Percentiles rank a stretch among this genome's conserved stretches.
Conservation (phyloP, 805 yeast species). For the Metschnikowia kunwiensis region DNA sequence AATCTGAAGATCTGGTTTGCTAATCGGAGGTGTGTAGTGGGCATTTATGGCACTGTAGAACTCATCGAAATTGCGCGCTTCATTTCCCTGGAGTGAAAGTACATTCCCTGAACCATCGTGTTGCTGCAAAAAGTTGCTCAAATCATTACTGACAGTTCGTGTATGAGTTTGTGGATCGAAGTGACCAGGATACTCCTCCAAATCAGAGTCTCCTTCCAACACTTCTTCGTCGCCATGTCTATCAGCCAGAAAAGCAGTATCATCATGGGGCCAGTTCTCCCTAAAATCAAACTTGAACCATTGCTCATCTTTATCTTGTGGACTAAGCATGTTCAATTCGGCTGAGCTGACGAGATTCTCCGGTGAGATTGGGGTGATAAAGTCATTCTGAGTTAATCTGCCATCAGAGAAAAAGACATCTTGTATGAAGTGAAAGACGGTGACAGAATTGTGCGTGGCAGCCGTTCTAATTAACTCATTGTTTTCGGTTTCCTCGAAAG, state of each 20-base stretch:
- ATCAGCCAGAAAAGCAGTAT: slow-evolving; percentile 23
- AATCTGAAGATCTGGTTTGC: slow-evolving; percentile 15
- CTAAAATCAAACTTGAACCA: slow-evolving; percentile 21
- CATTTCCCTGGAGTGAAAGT: slow-evolving; percentile 7
- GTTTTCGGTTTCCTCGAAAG: slow-evolving; percentile 24
- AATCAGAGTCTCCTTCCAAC: slow-evolving; percentile 27
- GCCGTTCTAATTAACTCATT: slow-evolving; percentile 22
- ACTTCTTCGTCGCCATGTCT: slow-evolving; percentile 24
- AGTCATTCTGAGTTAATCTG: slow-evolving; percentile 40
- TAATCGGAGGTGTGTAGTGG: slow-evolving; percentile 17
- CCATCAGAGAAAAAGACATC: slow-evolving; percentile 40
- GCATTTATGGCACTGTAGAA: slow-evolving; percentile 24
- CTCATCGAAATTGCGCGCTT: slow-evolving; percentile 19
- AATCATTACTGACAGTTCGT: slow-evolving; percentile 4
- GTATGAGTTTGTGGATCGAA: slow-evolving; percentile 10
- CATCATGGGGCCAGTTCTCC: slow-evolving; percentile 11
- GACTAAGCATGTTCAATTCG: slow-evolving; percentile 8
- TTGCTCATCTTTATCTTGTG: slow-evolving; percentile 26
- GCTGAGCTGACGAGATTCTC: slow-evolving; percentile 26
- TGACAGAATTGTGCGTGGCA: slow-evolving; percentile 20
- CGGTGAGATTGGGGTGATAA: slow-evolving; percentile 34
- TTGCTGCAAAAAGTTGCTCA: slow-evolving; percentile 11
- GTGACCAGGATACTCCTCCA: slow-evolving; percentile 27
- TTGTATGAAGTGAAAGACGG: slow-evolving; percentile 25
- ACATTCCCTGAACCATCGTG: slow-evolving; percentile 7